Evolutionary conservation across 305 asterid genomes (phyloP).

Genomic region (Solanum hybrid): DNA sequence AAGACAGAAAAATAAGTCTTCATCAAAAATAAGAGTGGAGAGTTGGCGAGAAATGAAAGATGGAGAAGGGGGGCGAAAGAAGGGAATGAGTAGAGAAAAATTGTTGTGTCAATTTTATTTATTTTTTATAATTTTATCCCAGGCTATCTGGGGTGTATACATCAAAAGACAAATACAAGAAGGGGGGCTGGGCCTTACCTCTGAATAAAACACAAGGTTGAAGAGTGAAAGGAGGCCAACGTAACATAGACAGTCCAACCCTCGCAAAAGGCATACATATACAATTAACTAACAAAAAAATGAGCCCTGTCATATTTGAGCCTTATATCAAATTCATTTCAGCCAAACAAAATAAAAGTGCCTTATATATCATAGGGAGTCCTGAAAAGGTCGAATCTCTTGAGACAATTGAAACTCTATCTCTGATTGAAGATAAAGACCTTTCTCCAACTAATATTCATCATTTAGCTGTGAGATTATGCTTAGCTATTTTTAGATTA

Average conservation of each 20-base stretch:
- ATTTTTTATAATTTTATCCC: neutral
- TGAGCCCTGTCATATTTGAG: neutral
- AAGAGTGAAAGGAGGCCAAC: neutral
- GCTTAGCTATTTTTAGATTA: neutral
- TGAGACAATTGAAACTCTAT: neutral
- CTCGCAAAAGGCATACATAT: neutral
- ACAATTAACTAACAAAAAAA: neutral
- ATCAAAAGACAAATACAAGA: neutral
- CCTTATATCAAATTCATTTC: neutral
- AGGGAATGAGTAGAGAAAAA: neutral
- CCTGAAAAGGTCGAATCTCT: neutral
- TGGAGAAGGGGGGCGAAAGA: neutral
- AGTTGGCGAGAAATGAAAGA: neutral
- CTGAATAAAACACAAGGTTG: neutral
- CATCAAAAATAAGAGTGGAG: neutral
- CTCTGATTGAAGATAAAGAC: neutral
- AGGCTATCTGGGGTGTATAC: neutral
- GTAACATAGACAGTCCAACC: neutral
- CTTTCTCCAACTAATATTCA: neutral
- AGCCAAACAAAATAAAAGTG: neutral
- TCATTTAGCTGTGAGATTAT: neutral
- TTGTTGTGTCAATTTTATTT: neutral
- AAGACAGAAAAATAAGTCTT: neutral
- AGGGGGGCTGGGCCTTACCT: neutral
- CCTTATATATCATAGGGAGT: neutral